A percentile compares a stretch with the other conserved stretches of the same genome.
phyloP scores from a whole-genome alignment of 345 rosid species.

The Aquilaria yunnanensis region DNA sequence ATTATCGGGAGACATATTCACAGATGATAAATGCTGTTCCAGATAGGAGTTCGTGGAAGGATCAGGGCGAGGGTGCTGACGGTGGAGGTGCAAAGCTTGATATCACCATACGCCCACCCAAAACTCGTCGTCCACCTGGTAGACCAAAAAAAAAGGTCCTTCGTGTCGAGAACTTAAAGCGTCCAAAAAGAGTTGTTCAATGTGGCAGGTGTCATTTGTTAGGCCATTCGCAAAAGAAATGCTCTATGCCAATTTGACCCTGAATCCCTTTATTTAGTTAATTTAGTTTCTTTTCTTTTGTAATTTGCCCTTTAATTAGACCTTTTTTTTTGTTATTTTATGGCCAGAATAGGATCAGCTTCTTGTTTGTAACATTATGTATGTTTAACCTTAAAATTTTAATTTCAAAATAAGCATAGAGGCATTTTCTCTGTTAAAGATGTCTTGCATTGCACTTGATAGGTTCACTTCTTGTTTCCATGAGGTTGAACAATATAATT shows the following conservation, averaged over 20 bases:
- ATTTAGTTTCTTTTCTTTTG: background rate
- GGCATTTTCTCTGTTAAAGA: slow-evolving; percentile 3
- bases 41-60: slow-evolving; percentile 64
- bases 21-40: slow-evolving; percentile 63
- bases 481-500: too few relatives aligned
- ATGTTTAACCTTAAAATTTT: slow-evolving; percentile 15
- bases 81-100: slow-evolving; percentile 57
- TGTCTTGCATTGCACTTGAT: background rate
- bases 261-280: slow-evolving; percentile 7
- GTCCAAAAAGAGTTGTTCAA: slow-evolving; percentile 92
- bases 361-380: slow-evolving; percentile 37
- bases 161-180: slow-evolving; percentile 87
- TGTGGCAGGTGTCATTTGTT: slow-evolving; percentile 97
- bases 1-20: slow-evolving; percentile 74
- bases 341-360: slow-evolving; percentile 19
- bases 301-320: slow-evolving; percentile 1
- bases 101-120: slow-evolving; percentile 66
- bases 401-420: slow-evolving; percentile 20
- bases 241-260: slow-evolving; percentile 71
- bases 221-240: slow-evolving; percentile 99
- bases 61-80: slow-evolving; percentile 53
- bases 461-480: background rate
- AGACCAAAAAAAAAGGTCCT: slow-evolving; percentile 96
- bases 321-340: slow-evolving; percentile 8
- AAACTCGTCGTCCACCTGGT: slow-evolving; percentile 96